Conservation (phyloP, 2,329 filamentous ascomycete species). For the Phialophora macrospora region DNA sequence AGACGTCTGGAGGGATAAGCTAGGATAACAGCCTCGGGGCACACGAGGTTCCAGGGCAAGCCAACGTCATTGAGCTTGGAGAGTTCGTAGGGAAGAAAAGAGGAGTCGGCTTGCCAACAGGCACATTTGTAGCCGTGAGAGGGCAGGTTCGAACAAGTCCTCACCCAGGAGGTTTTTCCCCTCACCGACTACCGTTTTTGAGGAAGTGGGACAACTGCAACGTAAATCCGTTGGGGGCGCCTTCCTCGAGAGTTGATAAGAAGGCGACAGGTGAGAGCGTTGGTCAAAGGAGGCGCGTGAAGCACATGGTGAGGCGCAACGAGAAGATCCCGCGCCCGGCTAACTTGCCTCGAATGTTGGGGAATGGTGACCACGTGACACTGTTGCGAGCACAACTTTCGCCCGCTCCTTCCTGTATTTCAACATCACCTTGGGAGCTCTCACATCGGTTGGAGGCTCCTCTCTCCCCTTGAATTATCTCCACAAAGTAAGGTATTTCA, state of each 20-base stretch:
- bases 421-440: not conserved
- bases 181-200: not conserved
- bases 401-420: not conserved
- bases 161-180: not conserved
- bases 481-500: not conserved
- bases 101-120: constrained; percentile 9
- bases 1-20: not conserved
- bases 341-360: not conserved
- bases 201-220: not conserved
- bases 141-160: constrained; percentile 2
- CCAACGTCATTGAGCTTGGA: constrained; percentile 10
- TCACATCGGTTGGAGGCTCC: not conserved
- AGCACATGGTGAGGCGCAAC: not conserved
- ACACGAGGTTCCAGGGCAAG: not conserved
- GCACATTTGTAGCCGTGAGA: constrained; percentile 8
- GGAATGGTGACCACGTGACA: not conserved
- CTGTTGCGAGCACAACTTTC: not conserved
- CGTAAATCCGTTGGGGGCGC: not conserved
- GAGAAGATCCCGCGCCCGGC: not conserved
- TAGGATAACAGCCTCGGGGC: constrained; percentile 1
- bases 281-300: not conserved
- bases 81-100: not conserved
- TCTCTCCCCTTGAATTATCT: not conserved
- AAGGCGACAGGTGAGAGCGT: not conserved
- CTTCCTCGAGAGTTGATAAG: not conserved